Percentiles rank a stretch among this genome's conserved stretches.
Evolutionary conservation across 345 rosid species (phyloP).

Genomic region (Durio zibethinus): DNA sequence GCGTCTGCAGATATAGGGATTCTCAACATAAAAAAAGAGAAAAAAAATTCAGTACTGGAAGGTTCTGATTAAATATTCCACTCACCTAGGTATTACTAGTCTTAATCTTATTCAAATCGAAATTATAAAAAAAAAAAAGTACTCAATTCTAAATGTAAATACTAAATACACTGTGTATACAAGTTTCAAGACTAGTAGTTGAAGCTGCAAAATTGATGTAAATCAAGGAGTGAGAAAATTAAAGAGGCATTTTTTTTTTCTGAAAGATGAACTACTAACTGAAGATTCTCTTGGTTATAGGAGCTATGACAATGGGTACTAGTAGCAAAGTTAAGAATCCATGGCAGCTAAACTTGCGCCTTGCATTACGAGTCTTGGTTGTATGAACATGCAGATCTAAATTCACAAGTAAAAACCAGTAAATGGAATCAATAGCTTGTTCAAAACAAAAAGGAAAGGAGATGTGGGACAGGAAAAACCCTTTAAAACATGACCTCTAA

Average conservation of each 20-base stretch:
- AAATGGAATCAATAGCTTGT: background rate
- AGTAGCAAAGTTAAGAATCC: background rate
- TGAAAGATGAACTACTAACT: background rate
- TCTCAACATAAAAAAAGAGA: background rate
- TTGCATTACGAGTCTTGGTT: background rate
- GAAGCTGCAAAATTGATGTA: no score
- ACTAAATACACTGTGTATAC: no score
- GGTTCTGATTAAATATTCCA: background rate
- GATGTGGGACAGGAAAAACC: background rate
- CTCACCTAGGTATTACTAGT: background rate
- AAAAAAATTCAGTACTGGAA: background rate
- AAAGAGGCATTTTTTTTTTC: background rate
- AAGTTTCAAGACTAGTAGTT: no score
- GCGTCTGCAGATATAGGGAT: background rate
- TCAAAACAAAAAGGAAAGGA: background rate
- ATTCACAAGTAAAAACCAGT: background rate
- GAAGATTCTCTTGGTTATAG: slow-evolving; percentile 1
- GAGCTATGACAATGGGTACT: background rate
- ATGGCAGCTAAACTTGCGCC: slow-evolving; percentile 30
- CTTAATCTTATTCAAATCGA: background rate
- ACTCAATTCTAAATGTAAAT: background rate
- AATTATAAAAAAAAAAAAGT: background rate
- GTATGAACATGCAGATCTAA: background rate
- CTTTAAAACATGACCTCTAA: background rate
- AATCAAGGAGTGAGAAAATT: no score